phyloP scores from a whole-genome alignment of 2,329 filamentous ascomycete species.

The Beauveria sp. region DNA sequence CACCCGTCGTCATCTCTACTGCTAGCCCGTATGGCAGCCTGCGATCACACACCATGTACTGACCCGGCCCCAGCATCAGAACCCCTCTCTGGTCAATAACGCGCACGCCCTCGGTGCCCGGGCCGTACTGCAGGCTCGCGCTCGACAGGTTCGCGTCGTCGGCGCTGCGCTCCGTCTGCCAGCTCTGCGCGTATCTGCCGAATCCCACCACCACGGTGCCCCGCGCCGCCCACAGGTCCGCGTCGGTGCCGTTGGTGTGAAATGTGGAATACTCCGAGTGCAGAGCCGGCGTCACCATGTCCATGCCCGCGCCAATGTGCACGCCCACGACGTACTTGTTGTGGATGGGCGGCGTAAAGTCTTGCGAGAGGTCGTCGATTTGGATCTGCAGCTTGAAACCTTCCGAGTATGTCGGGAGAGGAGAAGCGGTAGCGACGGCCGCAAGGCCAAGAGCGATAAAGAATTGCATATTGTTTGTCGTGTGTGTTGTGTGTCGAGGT shows the following conservation, averaged over 20 bases:
- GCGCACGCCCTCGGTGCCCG: slow-evolving; percentile 5
- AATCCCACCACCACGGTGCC: background rate
- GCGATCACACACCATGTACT: slow-evolving; percentile 7
- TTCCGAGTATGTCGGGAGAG: background rate
- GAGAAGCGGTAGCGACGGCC: background rate
- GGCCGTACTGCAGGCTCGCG: background rate
- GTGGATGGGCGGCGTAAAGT: background rate
- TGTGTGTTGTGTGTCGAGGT: background rate
- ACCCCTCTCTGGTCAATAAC: background rate
- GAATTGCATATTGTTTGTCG: background rate
- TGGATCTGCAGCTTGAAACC: background rate
- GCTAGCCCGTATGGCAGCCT: background rate
- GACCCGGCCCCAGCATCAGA: background rate
- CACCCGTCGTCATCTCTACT: slow-evolving; percentile 1
- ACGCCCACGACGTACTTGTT: background rate
- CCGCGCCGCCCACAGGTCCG: background rate
- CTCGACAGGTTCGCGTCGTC: background rate
- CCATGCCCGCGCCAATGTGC: background rate
- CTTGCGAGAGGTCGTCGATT: background rate
- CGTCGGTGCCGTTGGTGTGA: slow-evolving; percentile 4
- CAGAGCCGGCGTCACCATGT: background rate
- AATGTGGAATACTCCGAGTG: background rate
- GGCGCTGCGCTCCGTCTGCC: background rate
- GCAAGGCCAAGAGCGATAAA: background rate
- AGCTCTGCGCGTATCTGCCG: background rate